phyloP scores from a whole-genome alignment of 73 alveolate species.

The Effrenium voratum region DNA sequence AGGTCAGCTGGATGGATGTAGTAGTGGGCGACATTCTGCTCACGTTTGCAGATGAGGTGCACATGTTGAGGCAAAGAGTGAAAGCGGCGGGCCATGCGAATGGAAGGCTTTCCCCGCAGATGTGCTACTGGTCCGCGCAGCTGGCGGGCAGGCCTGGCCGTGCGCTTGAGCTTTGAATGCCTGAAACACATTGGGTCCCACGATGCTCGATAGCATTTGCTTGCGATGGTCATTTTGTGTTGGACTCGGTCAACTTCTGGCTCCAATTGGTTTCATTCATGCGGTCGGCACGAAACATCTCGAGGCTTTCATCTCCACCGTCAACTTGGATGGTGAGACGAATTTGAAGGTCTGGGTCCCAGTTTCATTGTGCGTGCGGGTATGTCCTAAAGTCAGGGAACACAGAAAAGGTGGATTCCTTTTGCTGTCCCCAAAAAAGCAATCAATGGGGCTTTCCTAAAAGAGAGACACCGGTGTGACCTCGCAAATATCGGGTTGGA shows the following conservation, averaged over 20 bases:
- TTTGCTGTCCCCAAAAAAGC: background rate
- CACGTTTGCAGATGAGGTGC: conserved; percentile 76
- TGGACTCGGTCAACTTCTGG: too few relatives aligned
- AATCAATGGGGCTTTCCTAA: background rate
- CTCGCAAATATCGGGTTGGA: background rate
- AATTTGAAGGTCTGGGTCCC: conserved; percentile 83
- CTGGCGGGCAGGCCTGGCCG: conserved; percentile 86
- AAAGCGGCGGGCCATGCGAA: background rate
- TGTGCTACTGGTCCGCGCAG: conserved; percentile 72
- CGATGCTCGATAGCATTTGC: too few relatives aligned
- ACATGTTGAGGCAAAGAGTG: background rate
- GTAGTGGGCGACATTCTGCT: conserved; percentile 72
- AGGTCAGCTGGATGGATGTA: conserved; percentile 86
- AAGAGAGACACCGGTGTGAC: background rate
- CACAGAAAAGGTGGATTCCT: background rate
- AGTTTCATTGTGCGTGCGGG: too few relatives aligned
- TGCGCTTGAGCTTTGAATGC: too few relatives aligned
- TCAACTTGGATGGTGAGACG: conserved; percentile 90
- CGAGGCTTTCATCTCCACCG: conserved; percentile 88
- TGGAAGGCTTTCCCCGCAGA: conserved; percentile 84
- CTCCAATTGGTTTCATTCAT: background rate
- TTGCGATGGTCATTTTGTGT: too few relatives aligned
- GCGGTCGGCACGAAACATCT: background rate
- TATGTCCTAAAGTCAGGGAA: too few relatives aligned
- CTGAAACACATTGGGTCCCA: too few relatives aligned